A percentile compares a stretch with the other conserved stretches of the same genome.
phyloP scores from a whole-genome alignment of 2,329 filamentous ascomycete species.

The Penicillium sp. region DNA sequence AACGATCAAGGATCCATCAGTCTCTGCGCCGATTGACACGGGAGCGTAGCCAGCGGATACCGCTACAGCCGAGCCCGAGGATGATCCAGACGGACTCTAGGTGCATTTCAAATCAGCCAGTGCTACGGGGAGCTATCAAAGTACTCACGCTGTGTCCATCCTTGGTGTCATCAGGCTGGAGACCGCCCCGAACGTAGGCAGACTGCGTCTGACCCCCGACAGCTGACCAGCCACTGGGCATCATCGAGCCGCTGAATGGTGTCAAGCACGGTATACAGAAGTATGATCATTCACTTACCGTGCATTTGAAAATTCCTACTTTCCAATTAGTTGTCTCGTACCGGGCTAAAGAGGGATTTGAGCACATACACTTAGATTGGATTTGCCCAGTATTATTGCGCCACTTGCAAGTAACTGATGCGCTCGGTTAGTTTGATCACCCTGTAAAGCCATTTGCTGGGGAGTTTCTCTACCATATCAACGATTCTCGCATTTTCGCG shows the following conservation, averaged over 20 bases:
- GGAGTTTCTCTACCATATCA: background rate
- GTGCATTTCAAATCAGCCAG: background rate
- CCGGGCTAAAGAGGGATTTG: background rate
- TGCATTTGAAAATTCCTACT: background rate
- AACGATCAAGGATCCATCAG: background rate
- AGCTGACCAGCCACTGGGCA: background rate
- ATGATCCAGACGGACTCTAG: background rate
- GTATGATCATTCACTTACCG: background rate
- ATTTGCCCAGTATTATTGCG: background rate
- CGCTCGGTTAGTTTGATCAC: background rate
- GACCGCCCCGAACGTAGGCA: background rate
- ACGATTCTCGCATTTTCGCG: background rate
- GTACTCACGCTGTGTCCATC: background rate
- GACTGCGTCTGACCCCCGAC: background rate
- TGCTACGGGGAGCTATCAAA: background rate
- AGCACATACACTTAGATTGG: background rate
- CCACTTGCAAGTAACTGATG: background rate
- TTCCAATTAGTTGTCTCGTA: background rate
- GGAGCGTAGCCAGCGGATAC: background rate
- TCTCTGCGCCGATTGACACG: background rate
- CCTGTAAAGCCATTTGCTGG: background rate
- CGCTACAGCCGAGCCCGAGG: background rate
- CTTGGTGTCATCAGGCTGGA: background rate
- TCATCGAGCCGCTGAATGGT: background rate
- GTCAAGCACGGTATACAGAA: background rate